A percentile compares a stretch with the other conserved stretches of the same genome.
These are phyloP conservation scores for Microdochium nivale DNA, from an alignment of 2,329 filamentous ascomycete species.

Conservation along the genomic window DNA sequence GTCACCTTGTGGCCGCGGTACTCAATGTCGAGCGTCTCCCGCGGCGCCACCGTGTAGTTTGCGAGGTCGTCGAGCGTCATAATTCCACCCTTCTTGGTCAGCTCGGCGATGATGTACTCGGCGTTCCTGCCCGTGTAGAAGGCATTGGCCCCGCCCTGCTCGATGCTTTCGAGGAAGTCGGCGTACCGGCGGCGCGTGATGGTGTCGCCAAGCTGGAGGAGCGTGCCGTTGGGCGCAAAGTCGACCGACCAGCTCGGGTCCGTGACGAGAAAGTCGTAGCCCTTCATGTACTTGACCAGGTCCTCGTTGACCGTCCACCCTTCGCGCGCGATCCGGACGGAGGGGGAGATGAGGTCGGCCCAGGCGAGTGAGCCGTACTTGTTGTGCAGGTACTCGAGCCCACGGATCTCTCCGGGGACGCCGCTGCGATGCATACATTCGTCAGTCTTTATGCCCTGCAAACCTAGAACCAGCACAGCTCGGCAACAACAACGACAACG, in stretches of 20 bases:
- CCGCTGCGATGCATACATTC: constrained; percentile 31
- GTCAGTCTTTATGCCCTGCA: too few relatives aligned
- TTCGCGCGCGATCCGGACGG: constrained; percentile 61
- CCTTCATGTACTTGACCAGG: constrained; percentile 59
- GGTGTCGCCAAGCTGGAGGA: constrained; percentile 18
- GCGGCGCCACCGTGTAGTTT: constrained; percentile 61
- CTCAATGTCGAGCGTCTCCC: constrained; percentile 50
- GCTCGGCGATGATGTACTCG: constrained; percentile 38
- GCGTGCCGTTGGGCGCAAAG: constrained; percentile 50
- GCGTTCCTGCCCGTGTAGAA: constrained; percentile 33
- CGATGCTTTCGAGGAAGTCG: constrained; percentile 43
- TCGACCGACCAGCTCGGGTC: constrained; percentile 74
- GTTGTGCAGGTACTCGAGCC: constrained; percentile 64
- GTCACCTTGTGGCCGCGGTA: constrained; percentile 66
- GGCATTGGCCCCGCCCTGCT: constrained; percentile 19
- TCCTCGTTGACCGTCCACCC: constrained; percentile 64
- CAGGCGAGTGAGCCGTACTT: constrained; percentile 57
- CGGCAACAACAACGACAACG: background rate
- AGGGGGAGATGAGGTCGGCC: constrained; percentile 59
- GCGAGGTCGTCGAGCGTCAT: constrained; percentile 76
- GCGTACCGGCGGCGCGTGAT: constrained; percentile 46
- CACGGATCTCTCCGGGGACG: constrained; percentile 63
- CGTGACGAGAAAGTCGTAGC: constrained; percentile 55
- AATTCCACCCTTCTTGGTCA: constrained; percentile 58
- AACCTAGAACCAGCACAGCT: too few relatives aligned